These are phyloP conservation scores for Pseudocercospora eumusae DNA, from an alignment of 2,329 filamentous ascomycete species.

Conservation along the genomic window DNA sequence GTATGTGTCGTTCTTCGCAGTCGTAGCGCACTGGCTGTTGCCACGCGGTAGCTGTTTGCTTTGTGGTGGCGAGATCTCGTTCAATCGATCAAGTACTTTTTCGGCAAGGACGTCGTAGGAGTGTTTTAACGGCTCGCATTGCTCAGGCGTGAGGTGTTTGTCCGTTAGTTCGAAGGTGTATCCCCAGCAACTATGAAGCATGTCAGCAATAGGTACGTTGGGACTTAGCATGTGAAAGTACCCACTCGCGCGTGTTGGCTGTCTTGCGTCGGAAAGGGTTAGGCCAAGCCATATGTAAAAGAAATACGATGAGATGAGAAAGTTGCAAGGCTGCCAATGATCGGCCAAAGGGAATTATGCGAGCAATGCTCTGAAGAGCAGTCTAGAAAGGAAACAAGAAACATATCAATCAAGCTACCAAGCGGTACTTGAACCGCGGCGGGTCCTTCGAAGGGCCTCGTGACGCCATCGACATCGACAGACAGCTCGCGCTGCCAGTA, in stretches of 20 bases:
- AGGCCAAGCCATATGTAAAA: slow-evolving; percentile 44
- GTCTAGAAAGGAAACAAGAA: not conserved
- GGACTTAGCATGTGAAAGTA: slow-evolving; percentile 22
- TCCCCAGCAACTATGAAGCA: slow-evolving; percentile 57
- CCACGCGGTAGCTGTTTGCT: slow-evolving; percentile 44
- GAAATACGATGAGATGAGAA: not conserved
- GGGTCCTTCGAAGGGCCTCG: slow-evolving; percentile 8
- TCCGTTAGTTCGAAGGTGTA: slow-evolving; percentile 70
- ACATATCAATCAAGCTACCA: slow-evolving; percentile 2
- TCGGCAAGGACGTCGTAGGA: slow-evolving; percentile 70
- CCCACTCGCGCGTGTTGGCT: slow-evolving; percentile 48
- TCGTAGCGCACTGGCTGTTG: slow-evolving; percentile 34
- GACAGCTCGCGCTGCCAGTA: not conserved
- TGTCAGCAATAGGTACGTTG: slow-evolving; percentile 12
- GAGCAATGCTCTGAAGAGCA: not conserved
- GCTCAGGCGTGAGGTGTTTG: slow-evolving; percentile 61
- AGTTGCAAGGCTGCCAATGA: not conserved
- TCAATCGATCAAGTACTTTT: slow-evolving; percentile 64
- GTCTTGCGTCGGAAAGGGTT: slow-evolving; percentile 48
- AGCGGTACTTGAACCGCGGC: slow-evolving; percentile 7
- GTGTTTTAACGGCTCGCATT: slow-evolving; percentile 62
- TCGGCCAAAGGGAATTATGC: not conserved
- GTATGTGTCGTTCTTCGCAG: slow-evolving; percentile 17
- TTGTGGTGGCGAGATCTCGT: slow-evolving; percentile 59
- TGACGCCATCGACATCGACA: not conserved